Evolutionary conservation across 495 filamentous ascomycete genomes (phyloP).

Genomic region (Podospora australis): DNA sequence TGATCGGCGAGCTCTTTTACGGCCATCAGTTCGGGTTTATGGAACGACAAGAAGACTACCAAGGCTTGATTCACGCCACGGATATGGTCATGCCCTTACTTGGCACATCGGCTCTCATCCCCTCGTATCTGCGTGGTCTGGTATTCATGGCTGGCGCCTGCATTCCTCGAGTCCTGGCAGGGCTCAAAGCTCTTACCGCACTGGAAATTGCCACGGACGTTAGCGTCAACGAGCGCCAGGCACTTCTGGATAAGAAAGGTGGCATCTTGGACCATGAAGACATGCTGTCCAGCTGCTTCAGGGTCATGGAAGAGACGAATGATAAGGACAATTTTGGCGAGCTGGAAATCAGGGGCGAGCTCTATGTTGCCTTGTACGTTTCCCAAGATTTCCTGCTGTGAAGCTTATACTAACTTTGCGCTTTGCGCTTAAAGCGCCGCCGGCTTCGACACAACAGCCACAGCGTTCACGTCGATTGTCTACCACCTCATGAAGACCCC

Average conservation of each 20-base stretch:
- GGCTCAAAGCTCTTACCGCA: background rate
- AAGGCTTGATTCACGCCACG: background rate
- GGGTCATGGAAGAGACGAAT: background rate
- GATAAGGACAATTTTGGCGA: background rate
- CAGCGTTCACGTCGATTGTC: background rate
- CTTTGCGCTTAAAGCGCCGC: background rate
- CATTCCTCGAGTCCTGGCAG: background rate
- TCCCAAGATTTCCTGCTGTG: background rate
- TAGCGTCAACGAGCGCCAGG: background rate
- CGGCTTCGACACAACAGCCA: background rate
- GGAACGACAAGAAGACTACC: background rate
- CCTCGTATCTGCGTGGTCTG: background rate
- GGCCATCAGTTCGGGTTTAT: background rate
- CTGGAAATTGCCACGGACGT: background rate
- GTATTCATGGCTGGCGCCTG: background rate
- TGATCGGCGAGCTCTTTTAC: background rate
- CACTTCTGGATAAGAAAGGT: background rate
- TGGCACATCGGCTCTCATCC: background rate
- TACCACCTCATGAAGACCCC: slow-evolving; percentile 1
- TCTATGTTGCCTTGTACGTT: background rate
- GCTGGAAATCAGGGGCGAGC: background rate
- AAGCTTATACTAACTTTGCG: background rate
- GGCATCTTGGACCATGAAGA: background rate
- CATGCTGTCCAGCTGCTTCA: background rate
- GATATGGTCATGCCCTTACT: background rate